Evolutionary conservation across 208 protist genomes (phyloP).

Genomic region (Wallacemonas sp.): DNA sequence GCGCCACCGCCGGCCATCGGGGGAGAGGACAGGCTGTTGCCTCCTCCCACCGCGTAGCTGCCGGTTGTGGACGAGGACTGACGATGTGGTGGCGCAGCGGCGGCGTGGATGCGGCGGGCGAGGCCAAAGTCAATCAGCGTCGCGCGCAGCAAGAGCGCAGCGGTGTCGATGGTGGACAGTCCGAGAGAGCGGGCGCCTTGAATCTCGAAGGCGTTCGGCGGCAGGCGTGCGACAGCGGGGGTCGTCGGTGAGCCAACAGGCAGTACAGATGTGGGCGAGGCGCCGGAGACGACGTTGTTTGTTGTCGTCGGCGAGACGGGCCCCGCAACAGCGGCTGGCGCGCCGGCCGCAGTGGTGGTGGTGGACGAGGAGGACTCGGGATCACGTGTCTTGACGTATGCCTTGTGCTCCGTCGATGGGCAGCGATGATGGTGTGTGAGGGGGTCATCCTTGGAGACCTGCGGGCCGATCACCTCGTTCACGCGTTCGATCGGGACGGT

Average conservation of each 20-base stretch:
- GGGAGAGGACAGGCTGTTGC: too few relatives aligned
- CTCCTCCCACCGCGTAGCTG: too few relatives aligned
- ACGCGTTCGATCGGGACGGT: conserved; percentile 31
- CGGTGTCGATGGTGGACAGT: conserved; percentile 12
- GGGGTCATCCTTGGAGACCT: conserved; percentile 26
- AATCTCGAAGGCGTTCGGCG: not conserved
- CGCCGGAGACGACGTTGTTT: too few relatives aligned
- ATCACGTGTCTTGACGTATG: too few relatives aligned
- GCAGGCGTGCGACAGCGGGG: not conserved
- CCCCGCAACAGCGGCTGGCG: too few relatives aligned
- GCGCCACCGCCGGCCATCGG: too few relatives aligned
- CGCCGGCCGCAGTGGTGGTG: too few relatives aligned
- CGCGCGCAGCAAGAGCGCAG: conserved; percentile 45
- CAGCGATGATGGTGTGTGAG: not conserved
- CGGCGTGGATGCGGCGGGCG: conserved; percentile 45
- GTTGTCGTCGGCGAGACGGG: not conserved
- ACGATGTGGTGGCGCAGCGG: not conserved
- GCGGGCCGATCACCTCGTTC: conserved; percentile 36
- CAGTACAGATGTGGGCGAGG: too few relatives aligned
- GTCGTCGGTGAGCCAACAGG: not conserved
- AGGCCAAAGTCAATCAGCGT: conserved; percentile 86
- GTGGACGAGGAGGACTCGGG: too few relatives aligned
- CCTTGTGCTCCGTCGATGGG: too few relatives aligned
- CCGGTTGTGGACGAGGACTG: too few relatives aligned
- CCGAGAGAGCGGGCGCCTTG: conserved; percentile 8